Conservation (phyloP, 1,284 basidiomycete genomes). For the Papiliotrema laurentii region DNA sequence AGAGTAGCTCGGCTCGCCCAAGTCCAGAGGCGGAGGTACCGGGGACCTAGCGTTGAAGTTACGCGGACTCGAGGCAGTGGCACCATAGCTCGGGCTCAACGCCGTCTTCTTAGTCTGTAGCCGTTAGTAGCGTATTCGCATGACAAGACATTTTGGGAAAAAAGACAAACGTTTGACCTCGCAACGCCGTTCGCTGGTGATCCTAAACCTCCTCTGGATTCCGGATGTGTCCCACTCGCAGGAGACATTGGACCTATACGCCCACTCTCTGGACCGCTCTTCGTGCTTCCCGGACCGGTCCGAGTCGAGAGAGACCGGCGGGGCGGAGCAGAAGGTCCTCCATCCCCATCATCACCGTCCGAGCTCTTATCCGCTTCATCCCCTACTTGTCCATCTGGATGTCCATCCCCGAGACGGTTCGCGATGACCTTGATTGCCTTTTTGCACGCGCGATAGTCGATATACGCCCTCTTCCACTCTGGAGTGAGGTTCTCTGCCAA, state of each 20-base stretch:
- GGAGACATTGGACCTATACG: background rate
- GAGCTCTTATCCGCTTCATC: slow-evolving; percentile 21
- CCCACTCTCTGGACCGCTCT: no score
- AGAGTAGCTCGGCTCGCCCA: slow-evolving; percentile 25
- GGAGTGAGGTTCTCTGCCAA: slow-evolving; percentile 46
- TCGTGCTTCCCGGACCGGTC: slow-evolving; percentile 5
- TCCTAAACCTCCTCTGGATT: background rate
- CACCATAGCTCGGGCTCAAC: slow-evolving; percentile 15
- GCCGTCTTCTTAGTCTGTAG: background rate
- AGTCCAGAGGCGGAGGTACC: slow-evolving; percentile 36
- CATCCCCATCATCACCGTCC: slow-evolving; percentile 38
- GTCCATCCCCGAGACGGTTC: slow-evolving; percentile 22
- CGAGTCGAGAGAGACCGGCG: slow-evolving; percentile 8
- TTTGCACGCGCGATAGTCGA: slow-evolving; percentile 48
- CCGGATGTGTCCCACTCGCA: background rate
- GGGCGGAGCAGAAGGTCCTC: slow-evolving; percentile 33
- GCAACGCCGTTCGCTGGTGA: background rate
- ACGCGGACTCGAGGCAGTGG: slow-evolving; percentile 27
- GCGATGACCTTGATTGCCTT: slow-evolving; percentile 46
- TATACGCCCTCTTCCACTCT: slow-evolving; percentile 49
- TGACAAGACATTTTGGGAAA: background rate
- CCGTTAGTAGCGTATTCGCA: background rate
- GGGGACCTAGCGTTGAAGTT: slow-evolving; percentile 1
- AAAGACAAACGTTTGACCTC: background rate
- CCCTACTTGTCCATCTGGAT: slow-evolving; percentile 10